phyloP scores from a whole-genome alignment of 768 basidiomycete genomes.

The Phanerochaete carnosa region DNA sequence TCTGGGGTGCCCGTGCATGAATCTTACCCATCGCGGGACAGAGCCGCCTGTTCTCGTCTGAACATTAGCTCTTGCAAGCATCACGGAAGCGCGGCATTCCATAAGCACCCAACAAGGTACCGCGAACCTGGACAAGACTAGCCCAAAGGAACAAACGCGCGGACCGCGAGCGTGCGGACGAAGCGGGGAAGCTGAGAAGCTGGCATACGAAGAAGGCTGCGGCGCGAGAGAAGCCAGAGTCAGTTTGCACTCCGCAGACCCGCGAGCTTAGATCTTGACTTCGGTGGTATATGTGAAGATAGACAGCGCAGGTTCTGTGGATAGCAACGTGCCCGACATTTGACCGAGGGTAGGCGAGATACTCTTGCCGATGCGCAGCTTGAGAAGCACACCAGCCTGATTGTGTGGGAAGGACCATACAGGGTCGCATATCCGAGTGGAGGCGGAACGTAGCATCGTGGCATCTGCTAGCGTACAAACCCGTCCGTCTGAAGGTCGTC shows the following conservation, averaged over 20 bases:
- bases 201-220: neutral
- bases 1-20: no score
- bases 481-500: slow-evolving; percentile 8
- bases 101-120: neutral
- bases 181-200: neutral
- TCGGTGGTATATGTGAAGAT: neutral
- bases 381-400: neutral
- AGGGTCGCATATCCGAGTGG: slow-evolving; percentile 88
- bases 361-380: neutral
- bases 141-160: neutral
- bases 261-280: neutral
- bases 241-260: neutral
- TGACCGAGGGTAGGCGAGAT: neutral
- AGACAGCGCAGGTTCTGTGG: neutral
- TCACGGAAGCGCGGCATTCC: neutral
- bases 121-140: no score
- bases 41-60: no score
- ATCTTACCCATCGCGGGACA: no score
- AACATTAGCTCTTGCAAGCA: no score
- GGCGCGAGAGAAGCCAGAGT: neutral
- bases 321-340: neutral
- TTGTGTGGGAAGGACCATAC: neutral
- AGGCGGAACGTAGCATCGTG: slow-evolving; percentile 86
- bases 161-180: neutral
- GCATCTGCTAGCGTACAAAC: slow-evolving; percentile 49